These are phyloP conservation scores for Cenchrus americanus DNA, from an alignment of 176 grass and related monocot species.

Conservation along the genomic window DNA sequence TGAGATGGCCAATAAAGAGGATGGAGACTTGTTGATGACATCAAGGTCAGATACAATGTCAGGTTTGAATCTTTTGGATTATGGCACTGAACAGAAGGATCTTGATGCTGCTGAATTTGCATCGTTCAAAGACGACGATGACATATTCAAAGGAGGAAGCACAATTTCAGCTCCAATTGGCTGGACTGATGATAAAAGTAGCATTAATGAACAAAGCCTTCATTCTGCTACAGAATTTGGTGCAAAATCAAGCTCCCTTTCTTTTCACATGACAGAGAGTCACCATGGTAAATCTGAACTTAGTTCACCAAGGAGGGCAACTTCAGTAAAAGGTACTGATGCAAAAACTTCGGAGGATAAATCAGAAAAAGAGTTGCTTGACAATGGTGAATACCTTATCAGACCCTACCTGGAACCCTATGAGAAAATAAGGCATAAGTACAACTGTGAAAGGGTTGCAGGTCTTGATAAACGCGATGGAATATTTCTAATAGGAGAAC, in stretches of 20 bases:
- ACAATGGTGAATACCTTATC: slow-evolving; percentile 98
- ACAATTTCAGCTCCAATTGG: slow-evolving; percentile 62
- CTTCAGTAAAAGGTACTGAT: slow-evolving; percentile 70
- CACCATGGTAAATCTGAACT: slow-evolving; percentile 74
- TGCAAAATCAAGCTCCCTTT: slow-evolving; percentile 82
- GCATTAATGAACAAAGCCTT: slow-evolving; percentile 89
- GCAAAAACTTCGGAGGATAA: slow-evolving; percentile 81
- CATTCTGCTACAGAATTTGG: slow-evolving; percentile 88
- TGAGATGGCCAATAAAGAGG: slow-evolving; percentile 59
- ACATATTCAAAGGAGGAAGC: slow-evolving; percentile 69
- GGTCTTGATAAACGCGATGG: slow-evolving; percentile 97
- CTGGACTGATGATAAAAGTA: slow-evolving; percentile 91
- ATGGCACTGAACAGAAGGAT: slow-evolving; percentile 59
- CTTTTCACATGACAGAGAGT: slow-evolving; percentile 75
- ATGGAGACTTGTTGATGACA: slow-evolving; percentile 53
- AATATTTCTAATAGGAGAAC: slow-evolving; percentile 97
- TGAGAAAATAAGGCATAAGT: slow-evolving; percentile 89
- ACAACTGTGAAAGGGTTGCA: slow-evolving; percentile 95
- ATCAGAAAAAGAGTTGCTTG: slow-evolving; percentile 85
- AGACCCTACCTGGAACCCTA: slow-evolving; percentile 94
- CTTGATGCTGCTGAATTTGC: slow-evolving; percentile 67
- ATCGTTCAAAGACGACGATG: slow-evolving; percentile 68
- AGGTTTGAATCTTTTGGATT: slow-evolving; percentile 78
- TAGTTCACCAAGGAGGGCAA: slow-evolving; percentile 67
- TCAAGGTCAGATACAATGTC: slow-evolving; percentile 80